Percentiles rank a stretch among this genome's conserved stretches.
phyloP scores from a whole-genome alignment of 2,329 filamentous ascomycete genomes.

The Dothideomycetes sp. region DNA sequence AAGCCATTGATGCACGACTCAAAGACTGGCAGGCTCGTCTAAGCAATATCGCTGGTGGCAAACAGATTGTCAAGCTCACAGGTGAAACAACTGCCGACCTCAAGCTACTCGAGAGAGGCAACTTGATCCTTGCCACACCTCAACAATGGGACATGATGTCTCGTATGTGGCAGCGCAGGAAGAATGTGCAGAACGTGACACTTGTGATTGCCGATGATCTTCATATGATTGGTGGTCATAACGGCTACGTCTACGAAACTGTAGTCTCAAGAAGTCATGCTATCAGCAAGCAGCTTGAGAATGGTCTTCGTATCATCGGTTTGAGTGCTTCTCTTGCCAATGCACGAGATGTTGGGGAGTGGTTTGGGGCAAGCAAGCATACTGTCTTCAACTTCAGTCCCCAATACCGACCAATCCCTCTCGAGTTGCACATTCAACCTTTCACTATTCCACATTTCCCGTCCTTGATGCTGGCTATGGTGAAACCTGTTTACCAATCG shows the following conservation, averaged over 20 bases:
- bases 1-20: slow-evolving; percentile 72
- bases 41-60: slow-evolving; percentile 63
- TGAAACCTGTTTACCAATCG: slow-evolving; percentile 82
- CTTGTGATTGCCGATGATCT: slow-evolving; percentile 93
- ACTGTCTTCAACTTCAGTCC: slow-evolving; percentile 99
- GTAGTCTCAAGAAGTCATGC: slow-evolving; percentile 98
- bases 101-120: slow-evolving; percentile 75
- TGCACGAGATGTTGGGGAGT: slow-evolving; percentile 88
- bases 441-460: slow-evolving; percentile 96
- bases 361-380: slow-evolving; percentile 96
- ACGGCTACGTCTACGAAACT: slow-evolving; percentile 87
- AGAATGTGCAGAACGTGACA: slow-evolving; percentile 84
- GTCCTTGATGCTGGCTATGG: slow-evolving; percentile 97
- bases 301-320: slow-evolving; percentile 76
- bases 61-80: slow-evolving; percentile 84
- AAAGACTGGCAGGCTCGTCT: slow-evolving; percentile 82
- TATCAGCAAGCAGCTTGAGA: slow-evolving; percentile 80
- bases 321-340: slow-evolving; percentile 88
- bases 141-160: slow-evolving; percentile 94
- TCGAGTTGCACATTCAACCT: slow-evolving; percentile 91
- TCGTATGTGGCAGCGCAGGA: slow-evolving; percentile 90
- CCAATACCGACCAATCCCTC: slow-evolving; percentile 73
- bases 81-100: slow-evolving; percentile 88
- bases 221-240: slow-evolving; percentile 79
- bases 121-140: slow-evolving; percentile 86